Percentiles rank a stretch among this genome's conserved stretches.
Evolutionary conservation across 805 yeast genomes (phyloP).

Genomic region (Ogataea methanolica): DNA sequence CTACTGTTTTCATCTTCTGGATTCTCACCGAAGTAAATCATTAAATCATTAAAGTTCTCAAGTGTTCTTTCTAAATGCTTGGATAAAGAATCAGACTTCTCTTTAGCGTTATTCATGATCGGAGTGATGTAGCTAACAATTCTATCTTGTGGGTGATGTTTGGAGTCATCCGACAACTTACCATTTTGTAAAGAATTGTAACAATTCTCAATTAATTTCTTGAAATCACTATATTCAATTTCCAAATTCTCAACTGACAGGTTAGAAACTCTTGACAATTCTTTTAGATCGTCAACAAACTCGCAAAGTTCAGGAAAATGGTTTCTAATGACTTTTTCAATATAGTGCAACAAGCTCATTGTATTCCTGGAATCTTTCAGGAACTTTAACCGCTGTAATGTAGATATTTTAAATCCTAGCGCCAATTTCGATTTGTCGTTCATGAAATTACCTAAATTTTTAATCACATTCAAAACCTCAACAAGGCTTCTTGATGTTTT

Average conservation of each 20-base stretch:
- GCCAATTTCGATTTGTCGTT: constrained; percentile 66
- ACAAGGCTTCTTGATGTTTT: constrained; percentile 49
- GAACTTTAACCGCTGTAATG: constrained; percentile 64
- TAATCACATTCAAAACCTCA: constrained; percentile 58
- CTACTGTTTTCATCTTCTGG: constrained; percentile 46
- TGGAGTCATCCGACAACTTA: constrained; percentile 55
- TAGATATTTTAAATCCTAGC: constrained; percentile 63
- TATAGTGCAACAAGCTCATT: constrained; percentile 68
- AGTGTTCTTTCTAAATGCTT: constrained; percentile 49
- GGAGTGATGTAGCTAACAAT: constrained; percentile 52
- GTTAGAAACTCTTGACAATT: constrained; percentile 51
- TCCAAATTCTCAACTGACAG: constrained; percentile 59
- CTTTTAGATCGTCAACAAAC: constrained; percentile 57
- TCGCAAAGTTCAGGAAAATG: constrained; percentile 61
- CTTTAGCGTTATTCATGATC: constrained; percentile 28
- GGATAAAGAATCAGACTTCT: constrained; percentile 40
- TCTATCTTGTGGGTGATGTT: constrained; percentile 64
- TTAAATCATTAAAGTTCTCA: constrained; percentile 49
- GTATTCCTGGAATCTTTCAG: constrained; percentile 68
- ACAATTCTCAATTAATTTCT: constrained; percentile 45
- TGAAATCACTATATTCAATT: constrained; percentile 53
- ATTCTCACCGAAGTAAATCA: constrained; percentile 73
- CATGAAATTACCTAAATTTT: constrained; percentile 77
- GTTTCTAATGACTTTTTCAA: constrained; percentile 61
- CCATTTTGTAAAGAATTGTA: constrained; percentile 56